phyloP scores from a whole-genome alignment of 1,284 basidiomycete genomes.

The Fomitiporia mediterranea region DNA sequence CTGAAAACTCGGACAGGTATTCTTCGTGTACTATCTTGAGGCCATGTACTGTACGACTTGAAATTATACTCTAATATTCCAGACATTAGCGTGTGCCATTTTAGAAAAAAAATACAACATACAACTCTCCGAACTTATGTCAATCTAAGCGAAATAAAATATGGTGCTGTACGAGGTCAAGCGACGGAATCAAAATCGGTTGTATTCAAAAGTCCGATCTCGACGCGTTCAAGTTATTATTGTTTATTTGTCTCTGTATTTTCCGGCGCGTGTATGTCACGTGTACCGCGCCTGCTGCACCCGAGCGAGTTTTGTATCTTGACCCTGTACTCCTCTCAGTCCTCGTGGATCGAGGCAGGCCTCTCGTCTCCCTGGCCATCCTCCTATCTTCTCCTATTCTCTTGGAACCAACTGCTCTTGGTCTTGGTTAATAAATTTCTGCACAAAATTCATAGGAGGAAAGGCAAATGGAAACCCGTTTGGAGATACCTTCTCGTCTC shows the following conservation, averaged over 20 bases:
- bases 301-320: background rate
- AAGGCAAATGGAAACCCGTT: conserved; percentile 9
- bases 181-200: no score
- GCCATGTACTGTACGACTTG: no score
- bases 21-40: no score
- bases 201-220: background rate
- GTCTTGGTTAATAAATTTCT: background rate
- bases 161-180: no score
- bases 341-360: background rate
- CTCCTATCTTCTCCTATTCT: background rate
- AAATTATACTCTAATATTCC: no score
- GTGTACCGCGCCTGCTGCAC: background rate
- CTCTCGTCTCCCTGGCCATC: background rate
- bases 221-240: conserved; percentile 8
- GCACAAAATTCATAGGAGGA: background rate
- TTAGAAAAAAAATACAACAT: no score
- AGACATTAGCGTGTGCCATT: no score
- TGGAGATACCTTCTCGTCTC: conserved; percentile 23
- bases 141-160: no score
- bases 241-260: background rate
- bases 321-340: background rate
- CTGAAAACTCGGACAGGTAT: no score
- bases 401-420: no score
- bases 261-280: background rate
- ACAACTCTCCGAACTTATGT: no score